Evolutionary conservation across 1,284 basidiomycete species (phyloP).

Genomic region (Sphagnurus paluster): DNA sequence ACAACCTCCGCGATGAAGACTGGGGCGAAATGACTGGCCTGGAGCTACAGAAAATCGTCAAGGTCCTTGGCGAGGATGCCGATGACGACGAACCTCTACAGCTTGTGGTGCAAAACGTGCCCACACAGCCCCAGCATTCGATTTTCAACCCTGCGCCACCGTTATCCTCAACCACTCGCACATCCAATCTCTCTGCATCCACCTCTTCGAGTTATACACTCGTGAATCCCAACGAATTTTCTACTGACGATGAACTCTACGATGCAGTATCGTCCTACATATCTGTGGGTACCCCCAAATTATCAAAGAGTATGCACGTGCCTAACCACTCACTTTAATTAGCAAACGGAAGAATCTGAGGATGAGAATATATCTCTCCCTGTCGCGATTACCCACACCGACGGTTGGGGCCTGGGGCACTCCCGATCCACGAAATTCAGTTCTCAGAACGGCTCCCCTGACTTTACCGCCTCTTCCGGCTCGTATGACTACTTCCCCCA

Average conservation of each 20-base stretch:
- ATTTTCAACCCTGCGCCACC: slow-evolving; percentile 22
- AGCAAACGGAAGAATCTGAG: slow-evolving; percentile 23
- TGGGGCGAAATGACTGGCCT: slow-evolving; percentile 39
- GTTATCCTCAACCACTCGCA: slow-evolving; percentile 29
- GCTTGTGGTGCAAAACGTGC: slow-evolving; percentile 15
- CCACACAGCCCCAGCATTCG: slow-evolving; percentile 20
- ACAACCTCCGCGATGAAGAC: slow-evolving; percentile 34
- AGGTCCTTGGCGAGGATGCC: slow-evolving; percentile 31
- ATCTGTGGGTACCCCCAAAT: slow-evolving; percentile 23
- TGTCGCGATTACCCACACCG: slow-evolving; percentile 7
- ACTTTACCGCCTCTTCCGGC: slow-evolving; percentile 20
- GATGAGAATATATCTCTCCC: slow-evolving; percentile 17
- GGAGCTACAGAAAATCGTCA: slow-evolving; percentile 33
- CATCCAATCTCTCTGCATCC: slow-evolving; percentile 29
- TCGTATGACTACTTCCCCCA: slow-evolving; percentile 12
- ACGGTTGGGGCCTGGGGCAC: slow-evolving; percentile 10
- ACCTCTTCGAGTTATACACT: slow-evolving; percentile 36
- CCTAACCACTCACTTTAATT: slow-evolving; percentile 8
- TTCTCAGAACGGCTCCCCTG: slow-evolving; percentile 30
- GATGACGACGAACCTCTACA: slow-evolving; percentile 16
- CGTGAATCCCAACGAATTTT: slow-evolving; percentile 36
- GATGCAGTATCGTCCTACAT: slow-evolving; percentile 26
- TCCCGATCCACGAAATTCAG: slow-evolving; percentile 25
- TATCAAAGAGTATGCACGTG: slow-evolving; percentile 3
- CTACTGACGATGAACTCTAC: slow-evolving; percentile 35